Base-by-base conservation (phyloP, 352 stramenopile genomes). In the Phytophthora litchii region DNA sequence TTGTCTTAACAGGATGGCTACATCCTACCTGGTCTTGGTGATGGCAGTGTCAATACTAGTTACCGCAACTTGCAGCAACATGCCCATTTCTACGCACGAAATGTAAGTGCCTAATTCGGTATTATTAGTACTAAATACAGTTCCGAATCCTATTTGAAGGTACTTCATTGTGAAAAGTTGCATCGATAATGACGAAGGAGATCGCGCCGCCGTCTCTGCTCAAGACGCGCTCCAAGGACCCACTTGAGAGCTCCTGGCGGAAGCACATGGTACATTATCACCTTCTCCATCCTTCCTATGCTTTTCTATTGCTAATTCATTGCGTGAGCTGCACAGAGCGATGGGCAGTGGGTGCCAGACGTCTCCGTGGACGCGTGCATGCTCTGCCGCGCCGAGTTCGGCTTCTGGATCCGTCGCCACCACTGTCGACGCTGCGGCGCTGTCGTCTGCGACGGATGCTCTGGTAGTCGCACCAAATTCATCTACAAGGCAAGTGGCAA, bases 361-460 rank as follows among this genome's bases (percentile, higher is more conserved):
- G 74, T 94, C 21, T 88, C 80, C 0, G 85, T 90, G 38, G 71
- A 67, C 54, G 60, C 76, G 20, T 96, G 88, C 74, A 94, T 95
- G 83, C 66, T 91, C 25, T 96, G 88, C 67, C 80, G 85, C 46
- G 51, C 54, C 29, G 87, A 94, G 55, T 96, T 96, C 53, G 78
- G 76, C 29, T 94, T 92, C 53, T 92, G 85, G 83, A 91, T 82
- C 53, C 84, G 88, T 25, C 89, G 89, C 59, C 88, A 96, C 70
- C 88, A 96, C 63, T 96, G 88, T 58, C 86, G 88, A 5, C 83
- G 83, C n/a, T 96, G 88, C 32, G 88, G 88, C 10, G 81, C 82
- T 7, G 74, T 94, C 17, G 78, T 95, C 7, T 96, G 88, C 49
- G 78, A 93, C 36, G 36, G 69, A 10, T 96, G 88, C 63, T 94